Base-by-base conservation (phyloP, 2,329 filamentous ascomycete species). In the Aspergillus latus region DNA sequence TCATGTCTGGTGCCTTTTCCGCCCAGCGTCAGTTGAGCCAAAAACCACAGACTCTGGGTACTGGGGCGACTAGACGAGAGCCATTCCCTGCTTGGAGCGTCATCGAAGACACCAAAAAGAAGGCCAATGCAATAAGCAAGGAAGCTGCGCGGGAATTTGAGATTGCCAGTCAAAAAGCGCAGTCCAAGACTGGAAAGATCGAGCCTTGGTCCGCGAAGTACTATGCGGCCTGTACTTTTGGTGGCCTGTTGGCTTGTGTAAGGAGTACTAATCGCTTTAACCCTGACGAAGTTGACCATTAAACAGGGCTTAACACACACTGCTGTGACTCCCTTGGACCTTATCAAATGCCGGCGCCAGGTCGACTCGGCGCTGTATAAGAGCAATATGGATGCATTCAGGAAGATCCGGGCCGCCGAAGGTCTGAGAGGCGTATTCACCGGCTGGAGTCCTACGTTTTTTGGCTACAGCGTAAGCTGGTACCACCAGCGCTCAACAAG, bases 311-410 rank as follows among this genome's bases (percentile, higher is more conserved):
- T 93, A 32, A 96, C 92, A 0, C 92, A 96, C 72, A 88, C 90
- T 13, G 84, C 87, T 29, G 89, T 96, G 51, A 96, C 92, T 2
- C 92, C 92, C 1, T 83, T 96, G 39, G 92, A 96, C 74, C 82
- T 96, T 46, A 90, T 96, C 73, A 96, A 96, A 81, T 92, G 88
- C 59, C 88, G 91, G 52, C 88, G 91, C 15, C 92, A 96, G 76
- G 90, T 96, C 60, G 88, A 96, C 69, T 77, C 90, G 26, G 89
- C 87, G 67, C 83, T 96, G 67, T 96, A 96, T 80, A 91, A 86
- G 62, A 86, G 89, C 69, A 96, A 96, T 73, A 40, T 93, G 66
- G 87, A 94, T 73, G 92, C 87, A 8, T 96, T 90, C 89, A 77
- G 82, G 60, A 85, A 86, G 68, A 96, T 96, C 72, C 86, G 82